Evolutionary conservation across 768 basidiomycete species (phyloP).

Genomic region (Boletus huronensis): DNA sequence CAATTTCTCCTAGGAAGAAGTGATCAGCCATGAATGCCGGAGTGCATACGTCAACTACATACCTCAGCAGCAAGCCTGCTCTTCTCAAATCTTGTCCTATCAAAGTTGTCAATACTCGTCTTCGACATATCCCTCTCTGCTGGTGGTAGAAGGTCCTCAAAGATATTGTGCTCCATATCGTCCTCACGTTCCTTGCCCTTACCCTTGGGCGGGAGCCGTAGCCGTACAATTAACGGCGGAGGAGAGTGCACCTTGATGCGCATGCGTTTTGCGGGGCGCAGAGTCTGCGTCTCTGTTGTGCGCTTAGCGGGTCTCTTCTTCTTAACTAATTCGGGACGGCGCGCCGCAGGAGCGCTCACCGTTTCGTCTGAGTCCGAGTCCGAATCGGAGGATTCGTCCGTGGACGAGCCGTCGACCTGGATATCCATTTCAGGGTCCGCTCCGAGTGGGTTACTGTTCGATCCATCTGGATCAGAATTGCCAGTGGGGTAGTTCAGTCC

Average conservation of each 20-base stretch:
- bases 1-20: conserved; percentile 43
- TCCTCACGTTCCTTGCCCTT: conserved; percentile 72
- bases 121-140: conserved; percentile 70
- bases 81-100: conserved; percentile 71
- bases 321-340: conserved; percentile 20
- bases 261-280: conserved; percentile 44
- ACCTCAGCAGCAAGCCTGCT: conserved; percentile 77
- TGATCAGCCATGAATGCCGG: conserved; percentile 1
- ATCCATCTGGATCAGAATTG: conserved; percentile 28
- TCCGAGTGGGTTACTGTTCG: conserved; percentile 25
- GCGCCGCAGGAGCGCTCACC: conserved; percentile 13
- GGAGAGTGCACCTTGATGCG: conserved; percentile 39
- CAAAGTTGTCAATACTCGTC: conserved; percentile 56
- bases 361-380: conserved; percentile 28
- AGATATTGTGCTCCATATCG: conserved; percentile 58
- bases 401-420: conserved; percentile 37
- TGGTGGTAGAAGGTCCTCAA: conserved; percentile 74
- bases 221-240: conserved; percentile 43
- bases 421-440: conserved; percentile 29
- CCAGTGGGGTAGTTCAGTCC: conserved; percentile 15
- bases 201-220: conserved; percentile 56
- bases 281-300: conserved; percentile 17
- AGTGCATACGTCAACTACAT: conserved; percentile 18
- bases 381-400: conserved; percentile 32
- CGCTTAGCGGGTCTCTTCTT: conserved; percentile 31